A percentile compares a stretch with the other conserved stretches of the same genome.
These are phyloP conservation scores for Fusarium decemcellulare DNA, from an alignment of 2,329 filamentous ascomycete genomes.

Conservation along the genomic window DNA sequence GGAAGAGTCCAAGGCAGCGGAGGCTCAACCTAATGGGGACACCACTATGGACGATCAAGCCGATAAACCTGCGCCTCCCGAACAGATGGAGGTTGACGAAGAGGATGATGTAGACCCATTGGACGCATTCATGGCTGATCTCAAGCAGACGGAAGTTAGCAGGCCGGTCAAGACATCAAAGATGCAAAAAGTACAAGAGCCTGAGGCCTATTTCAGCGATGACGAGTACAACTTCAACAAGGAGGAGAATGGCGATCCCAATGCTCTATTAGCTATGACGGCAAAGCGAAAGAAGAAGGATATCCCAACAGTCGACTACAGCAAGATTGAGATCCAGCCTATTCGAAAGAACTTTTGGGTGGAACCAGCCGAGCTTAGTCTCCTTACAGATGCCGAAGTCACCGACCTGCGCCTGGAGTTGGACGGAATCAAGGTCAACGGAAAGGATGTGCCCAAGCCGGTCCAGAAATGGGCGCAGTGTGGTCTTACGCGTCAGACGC, in stretches of 20 bases:
- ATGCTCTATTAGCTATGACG: slow-evolving; percentile 67
- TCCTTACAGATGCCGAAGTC: slow-evolving; percentile 88
- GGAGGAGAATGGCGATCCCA: slow-evolving; percentile 63
- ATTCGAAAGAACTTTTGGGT: slow-evolving; percentile 97
- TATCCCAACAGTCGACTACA: slow-evolving; percentile 88
- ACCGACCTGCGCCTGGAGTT: slow-evolving; percentile 86
- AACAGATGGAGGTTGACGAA: slow-evolving; percentile 71
- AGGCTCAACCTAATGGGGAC: slow-evolving; percentile 49
- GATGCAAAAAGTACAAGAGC: slow-evolving; percentile 73
- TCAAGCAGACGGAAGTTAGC: slow-evolving; percentile 68
- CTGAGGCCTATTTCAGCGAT: slow-evolving; percentile 90
- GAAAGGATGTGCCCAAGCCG: slow-evolving; percentile 90
- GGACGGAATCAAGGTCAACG: slow-evolving; percentile 94
- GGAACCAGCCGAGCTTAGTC: slow-evolving; percentile 85
- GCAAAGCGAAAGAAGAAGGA: slow-evolving; percentile 92
- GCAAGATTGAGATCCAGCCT: slow-evolving; percentile 85
- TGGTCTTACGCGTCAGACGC: slow-evolving; percentile 86
- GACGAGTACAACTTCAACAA: slow-evolving; percentile 76
- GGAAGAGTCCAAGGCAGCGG: slow-evolving; percentile 43
- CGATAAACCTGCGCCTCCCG: slow-evolving; percentile 45
- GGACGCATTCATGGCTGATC: slow-evolving; percentile 94
- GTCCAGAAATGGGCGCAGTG: slow-evolving; percentile 98
- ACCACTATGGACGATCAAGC: slow-evolving; percentile 41
- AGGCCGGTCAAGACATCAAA: slow-evolving; percentile 48
- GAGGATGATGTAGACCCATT: slow-evolving; percentile 87